These are phyloP conservation scores for Aspergillus indologenus DNA, from an alignment of 495 filamentous ascomycete genomes.

Conservation along the genomic window DNA sequence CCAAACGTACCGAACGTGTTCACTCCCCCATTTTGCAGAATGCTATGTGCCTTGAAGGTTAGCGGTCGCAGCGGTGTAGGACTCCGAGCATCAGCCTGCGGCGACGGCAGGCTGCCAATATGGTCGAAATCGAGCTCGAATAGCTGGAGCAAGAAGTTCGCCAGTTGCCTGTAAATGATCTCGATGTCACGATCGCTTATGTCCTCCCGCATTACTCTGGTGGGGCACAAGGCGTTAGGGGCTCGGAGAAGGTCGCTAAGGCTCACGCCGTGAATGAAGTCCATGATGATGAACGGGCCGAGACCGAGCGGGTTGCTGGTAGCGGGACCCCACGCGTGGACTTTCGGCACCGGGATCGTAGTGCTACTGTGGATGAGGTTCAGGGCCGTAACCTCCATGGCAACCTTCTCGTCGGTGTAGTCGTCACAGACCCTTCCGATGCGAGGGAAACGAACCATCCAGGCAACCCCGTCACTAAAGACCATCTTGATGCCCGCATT, in stretches of 20 bases:
- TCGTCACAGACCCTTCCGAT: constrained; percentile 29
- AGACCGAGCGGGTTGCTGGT: constrained; percentile 34
- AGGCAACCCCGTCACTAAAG: constrained; percentile 32
- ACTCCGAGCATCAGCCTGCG: too few relatives aligned
- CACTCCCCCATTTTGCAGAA: too few relatives aligned
- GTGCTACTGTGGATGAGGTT: constrained; percentile 33
- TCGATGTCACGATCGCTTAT: too few relatives aligned
- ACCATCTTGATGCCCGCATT: constrained; percentile 34
- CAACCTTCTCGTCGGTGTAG: constrained; percentile 40
- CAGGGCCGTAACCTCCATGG: constrained; percentile 41
- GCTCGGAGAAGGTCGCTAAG: too few relatives aligned
- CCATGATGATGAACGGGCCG: constrained; percentile 47
- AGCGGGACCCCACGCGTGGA: constrained; percentile 38
- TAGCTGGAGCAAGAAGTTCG: constrained; percentile 28
- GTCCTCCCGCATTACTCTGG: constrained; percentile 24
- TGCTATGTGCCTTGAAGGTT: too few relatives aligned
- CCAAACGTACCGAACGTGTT: too few relatives aligned
- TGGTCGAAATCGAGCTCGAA: constrained; percentile 26
- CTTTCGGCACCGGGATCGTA: constrained; percentile 41
- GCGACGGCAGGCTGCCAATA: constrained; percentile 21
- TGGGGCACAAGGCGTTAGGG: constrained; percentile 14
- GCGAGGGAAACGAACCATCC: constrained; percentile 41
- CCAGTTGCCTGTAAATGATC: too few relatives aligned
- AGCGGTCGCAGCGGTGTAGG: too few relatives aligned
- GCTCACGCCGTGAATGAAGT: constrained; percentile 39